Percentiles rank a stretch among this genome's conserved stretches.
These are phyloP conservation scores for Rhizopogon hawkerae DNA, from an alignment of 1,284 basidiomycete genomes.

Conservation along the genomic window DNA sequence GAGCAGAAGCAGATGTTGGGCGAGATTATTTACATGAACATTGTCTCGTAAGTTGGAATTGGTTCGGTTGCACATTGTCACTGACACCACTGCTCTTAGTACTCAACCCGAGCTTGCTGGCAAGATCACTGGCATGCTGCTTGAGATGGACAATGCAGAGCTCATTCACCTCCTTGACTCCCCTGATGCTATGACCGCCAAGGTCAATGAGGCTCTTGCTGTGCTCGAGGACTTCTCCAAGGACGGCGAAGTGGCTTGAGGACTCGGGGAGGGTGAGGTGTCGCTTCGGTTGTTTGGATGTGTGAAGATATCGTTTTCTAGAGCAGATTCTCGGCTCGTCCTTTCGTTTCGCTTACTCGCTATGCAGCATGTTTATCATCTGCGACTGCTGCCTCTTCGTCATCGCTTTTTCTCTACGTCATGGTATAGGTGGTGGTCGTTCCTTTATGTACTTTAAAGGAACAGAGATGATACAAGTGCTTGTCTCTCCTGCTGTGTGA, in stretches of 20 bases:
- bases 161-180: conserved; percentile 80
- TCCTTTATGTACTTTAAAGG: conserved; percentile 52
- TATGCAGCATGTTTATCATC: conserved; percentile 28
- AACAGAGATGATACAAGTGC: conserved; percentile 49
- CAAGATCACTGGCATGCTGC: conserved; percentile 95
- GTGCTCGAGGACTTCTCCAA: conserved; percentile 74
- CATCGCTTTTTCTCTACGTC: conserved; percentile 25
- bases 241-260: conserved; percentile 31
- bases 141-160: conserved; percentile 95
- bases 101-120: conserved; percentile 83
- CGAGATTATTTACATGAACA: conserved; percentile 87
- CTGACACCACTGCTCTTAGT: conserved; percentile 27
- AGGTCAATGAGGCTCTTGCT: conserved; percentile 81
- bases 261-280: conserved; percentile 1
- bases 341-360: conserved; percentile 18
- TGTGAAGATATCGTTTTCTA: conserved; percentile 6
- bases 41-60: conserved; percentile 54
- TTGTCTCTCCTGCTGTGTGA: conserved; percentile 16
- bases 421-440: conserved; percentile 41
- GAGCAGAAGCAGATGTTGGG: conserved; percentile 98
- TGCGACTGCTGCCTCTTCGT: conserved; percentile 27
- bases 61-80: conserved; percentile 13
- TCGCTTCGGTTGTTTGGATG: conserved; percentile 7
- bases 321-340: conserved; percentile 28
- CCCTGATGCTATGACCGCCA: conserved; percentile 71